Conservation (phyloP, 2,329 filamentous ascomycete species). For the Pestalotiopsis sp. region DNA sequence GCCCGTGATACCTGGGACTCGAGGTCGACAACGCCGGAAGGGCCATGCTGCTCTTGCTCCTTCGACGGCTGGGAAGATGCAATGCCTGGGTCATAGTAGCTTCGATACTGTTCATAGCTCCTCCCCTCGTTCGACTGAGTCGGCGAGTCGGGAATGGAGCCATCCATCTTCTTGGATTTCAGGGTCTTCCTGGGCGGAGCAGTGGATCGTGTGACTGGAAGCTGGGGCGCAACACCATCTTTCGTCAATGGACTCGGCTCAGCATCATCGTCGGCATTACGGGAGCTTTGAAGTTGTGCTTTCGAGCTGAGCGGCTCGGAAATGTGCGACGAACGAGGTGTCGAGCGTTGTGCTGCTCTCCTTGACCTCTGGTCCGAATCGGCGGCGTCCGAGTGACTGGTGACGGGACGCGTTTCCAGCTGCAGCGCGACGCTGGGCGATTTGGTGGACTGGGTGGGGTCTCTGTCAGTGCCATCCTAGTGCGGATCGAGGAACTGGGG, state of each 20-base stretch:
- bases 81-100: slow-evolving; percentile 14
- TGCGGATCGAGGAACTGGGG: slow-evolving; percentile 12
- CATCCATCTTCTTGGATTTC: slow-evolving; percentile 46
- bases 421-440: slow-evolving; percentile 6
- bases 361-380: background rate
- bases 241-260: slow-evolving; percentile 15
- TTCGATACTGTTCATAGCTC: slow-evolving; percentile 51
- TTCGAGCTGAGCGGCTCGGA: background rate
- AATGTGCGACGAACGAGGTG: background rate
- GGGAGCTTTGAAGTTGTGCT: slow-evolving; percentile 4
- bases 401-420: background rate
- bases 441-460: background rate
- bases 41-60: slow-evolving; percentile 21
- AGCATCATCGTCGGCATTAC: background rate
- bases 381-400: background rate
- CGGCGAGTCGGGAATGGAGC: slow-evolving; percentile 47
- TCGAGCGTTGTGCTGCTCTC: background rate
- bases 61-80: slow-evolving; percentile 20
- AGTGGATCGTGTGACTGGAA: slow-evolving; percentile 4
- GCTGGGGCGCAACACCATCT: slow-evolving; percentile 18
- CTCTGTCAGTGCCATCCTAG: background rate
- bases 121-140: slow-evolving; percentile 60
- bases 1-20: slow-evolving; percentile 23
- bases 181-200: slow-evolving; percentile 24
- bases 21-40: slow-evolving; percentile 13